Base-by-base conservation (phyloP, 371 early-diverging fungal species). In the Apophysomyces sp. region DNA sequence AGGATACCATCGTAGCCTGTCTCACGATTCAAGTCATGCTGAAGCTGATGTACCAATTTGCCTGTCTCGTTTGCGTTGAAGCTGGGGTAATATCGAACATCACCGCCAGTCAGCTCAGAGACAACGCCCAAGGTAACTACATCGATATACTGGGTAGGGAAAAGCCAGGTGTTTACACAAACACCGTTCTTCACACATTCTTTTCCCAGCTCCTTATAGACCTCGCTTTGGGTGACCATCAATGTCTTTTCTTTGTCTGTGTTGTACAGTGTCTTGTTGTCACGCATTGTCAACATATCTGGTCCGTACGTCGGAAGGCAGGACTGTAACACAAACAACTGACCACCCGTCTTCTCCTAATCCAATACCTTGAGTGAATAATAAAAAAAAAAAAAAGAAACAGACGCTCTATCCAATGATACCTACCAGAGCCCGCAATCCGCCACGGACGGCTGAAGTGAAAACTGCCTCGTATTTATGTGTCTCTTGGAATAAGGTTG, bases 191-290 rank as follows among this genome's bases (percentile, higher is more conserved):
- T 85, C 8, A 93, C 91, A 65, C 89, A 92, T 49, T 91, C 83
- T 52, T 93, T 85, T 0, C 86, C 98, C 52, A 95, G 73, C 61
- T 93, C 89, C 60, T 81, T 89, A 83, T 96, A 98, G 58, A 85
- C 90, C 40, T 89, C 86, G 60, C 88, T 94, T 71, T 94, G 93
- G 8, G 96, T 89, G 62, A 83, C 85, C 58, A 88, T 92, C 18
- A 98, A 74, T 4, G 80, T 75, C 62, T 85, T 89, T 74, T 98
- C 98, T 67, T 97, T 97, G 60, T 98, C 97, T 0, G 96, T 95
- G 30, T 90, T 90, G 62, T 92, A 86, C 36, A 97, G 66, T 58
- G 92, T 86, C 49, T 86, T 81, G 58, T 98, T 97, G 58, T 97
- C 97, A 13, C 99, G 85, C 27, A 83, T 77, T 69, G 87, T 90